A percentile compares a stretch with the other conserved stretches of the same genome.
Evolutionary conservation across 2,329 filamentous ascomycete species (phyloP).

Genomic region (Arthroderma sp.): DNA sequence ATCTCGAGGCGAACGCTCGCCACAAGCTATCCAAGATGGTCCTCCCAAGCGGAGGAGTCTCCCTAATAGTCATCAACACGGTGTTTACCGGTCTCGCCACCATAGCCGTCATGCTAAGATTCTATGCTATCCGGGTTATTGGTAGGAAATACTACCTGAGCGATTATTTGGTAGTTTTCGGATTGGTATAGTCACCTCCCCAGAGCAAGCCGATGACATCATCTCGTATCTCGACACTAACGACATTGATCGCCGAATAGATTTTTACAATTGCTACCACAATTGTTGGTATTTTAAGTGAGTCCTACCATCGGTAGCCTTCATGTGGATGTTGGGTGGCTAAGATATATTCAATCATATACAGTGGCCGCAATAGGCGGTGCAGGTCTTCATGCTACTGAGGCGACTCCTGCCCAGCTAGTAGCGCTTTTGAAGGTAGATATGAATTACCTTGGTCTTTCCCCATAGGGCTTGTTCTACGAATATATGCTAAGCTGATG

Average conservation of each 20-base stretch:
- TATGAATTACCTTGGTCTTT: background rate
- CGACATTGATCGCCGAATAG: background rate
- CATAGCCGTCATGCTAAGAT: background rate
- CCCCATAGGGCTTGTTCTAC: background rate
- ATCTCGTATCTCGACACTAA: too few species aligned
- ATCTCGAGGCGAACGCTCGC: background rate
- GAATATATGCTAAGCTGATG: background rate
- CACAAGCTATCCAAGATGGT: background rate
- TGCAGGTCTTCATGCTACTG: background rate
- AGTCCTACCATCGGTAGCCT: background rate
- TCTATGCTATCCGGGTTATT: conserved; percentile 1
- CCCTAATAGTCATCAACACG: background rate
- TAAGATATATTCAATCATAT: background rate
- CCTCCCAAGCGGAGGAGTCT: background rate
- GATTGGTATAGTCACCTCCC: background rate
- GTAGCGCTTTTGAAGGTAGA: conserved; percentile 7
- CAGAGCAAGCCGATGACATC: background rate
- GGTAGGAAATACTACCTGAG: background rate
- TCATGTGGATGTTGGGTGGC: background rate
- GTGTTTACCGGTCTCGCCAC: background rate
- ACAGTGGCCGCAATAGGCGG: background rate
- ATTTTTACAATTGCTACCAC: background rate
- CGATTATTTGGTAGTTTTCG: background rate
- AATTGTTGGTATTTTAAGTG: background rate
- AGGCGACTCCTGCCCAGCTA: background rate